phyloP scores from a whole-genome alignment of 805 yeast species.

The Maudiozyma pseudohumilis region DNA sequence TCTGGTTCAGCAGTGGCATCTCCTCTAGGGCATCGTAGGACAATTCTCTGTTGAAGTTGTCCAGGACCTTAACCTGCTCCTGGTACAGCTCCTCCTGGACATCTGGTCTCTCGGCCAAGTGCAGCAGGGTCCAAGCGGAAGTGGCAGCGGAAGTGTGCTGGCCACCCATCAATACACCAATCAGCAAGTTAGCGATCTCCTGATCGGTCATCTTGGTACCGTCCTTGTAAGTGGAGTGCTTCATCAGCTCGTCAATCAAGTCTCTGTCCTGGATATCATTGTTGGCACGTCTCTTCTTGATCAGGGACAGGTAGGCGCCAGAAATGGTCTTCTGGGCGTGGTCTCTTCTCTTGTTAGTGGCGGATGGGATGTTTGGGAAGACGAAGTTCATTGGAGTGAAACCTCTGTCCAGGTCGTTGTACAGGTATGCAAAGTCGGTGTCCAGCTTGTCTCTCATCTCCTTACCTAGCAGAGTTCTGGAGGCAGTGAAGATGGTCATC shows the following conservation, averaged over 20 bases:
- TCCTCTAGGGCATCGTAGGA: conserved; percentile 75
- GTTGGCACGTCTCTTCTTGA: conserved; percentile 58
- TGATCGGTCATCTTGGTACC: conserved; percentile 91
- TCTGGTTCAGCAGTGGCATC: conserved; percentile 72
- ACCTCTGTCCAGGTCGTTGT: conserved; percentile 90
- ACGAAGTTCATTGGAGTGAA: conserved; percentile 94
- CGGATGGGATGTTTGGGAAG: conserved; percentile 87
- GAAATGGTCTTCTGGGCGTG: conserved; percentile 77
- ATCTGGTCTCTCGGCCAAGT: conserved; percentile 78
- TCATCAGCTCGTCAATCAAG: conserved; percentile 79
- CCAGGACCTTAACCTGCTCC: conserved; percentile 60
- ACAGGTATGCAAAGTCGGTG: conserved; percentile 73
- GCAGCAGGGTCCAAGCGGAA: conserved; percentile 88
- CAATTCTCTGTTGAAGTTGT: conserved; percentile 46
- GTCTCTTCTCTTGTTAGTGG: conserved; percentile 77
- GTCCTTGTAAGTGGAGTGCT: conserved; percentile 77
- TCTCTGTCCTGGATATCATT: conserved; percentile 81
- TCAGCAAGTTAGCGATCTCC: conserved; percentile 85
- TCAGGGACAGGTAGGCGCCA: conserved; percentile 68
- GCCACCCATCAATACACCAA: conserved; percentile 98
- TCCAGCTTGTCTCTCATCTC: conserved; percentile 80
- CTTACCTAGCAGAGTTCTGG: conserved; percentile 82
- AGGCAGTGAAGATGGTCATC: conserved; percentile 92
- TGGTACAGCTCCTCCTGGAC: conserved; percentile 70
- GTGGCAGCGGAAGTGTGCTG: conserved; percentile 97